These are phyloP conservation scores for Paraleonurus japonicus DNA, from an alignment of 257 asterid species.

Conservation along the genomic window DNA sequence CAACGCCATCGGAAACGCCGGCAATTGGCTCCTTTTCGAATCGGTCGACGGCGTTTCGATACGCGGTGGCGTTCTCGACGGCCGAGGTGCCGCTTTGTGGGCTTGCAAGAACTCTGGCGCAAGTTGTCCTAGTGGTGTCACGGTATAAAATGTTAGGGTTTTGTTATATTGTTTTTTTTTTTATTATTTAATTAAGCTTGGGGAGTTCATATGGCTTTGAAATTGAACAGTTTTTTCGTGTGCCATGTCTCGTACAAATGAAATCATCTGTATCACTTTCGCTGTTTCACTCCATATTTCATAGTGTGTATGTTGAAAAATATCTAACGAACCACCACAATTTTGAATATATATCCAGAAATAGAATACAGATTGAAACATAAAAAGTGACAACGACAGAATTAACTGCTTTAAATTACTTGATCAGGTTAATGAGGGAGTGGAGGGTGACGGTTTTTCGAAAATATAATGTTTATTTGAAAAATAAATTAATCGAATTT, in stretches of 20 bases:
- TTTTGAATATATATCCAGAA: no score
- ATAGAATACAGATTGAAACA: no score
- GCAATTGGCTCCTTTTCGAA: slow-evolving; percentile 48
- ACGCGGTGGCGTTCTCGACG: slow-evolving; percentile 56
- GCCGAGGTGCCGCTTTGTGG: slow-evolving; percentile 60
- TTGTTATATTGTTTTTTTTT: not conserved
- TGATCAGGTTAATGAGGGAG: slow-evolving; percentile 26
- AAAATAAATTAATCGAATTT: not conserved
- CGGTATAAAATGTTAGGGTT: slow-evolving; percentile 39
- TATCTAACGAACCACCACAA: no score
- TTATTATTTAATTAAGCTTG: not conserved
- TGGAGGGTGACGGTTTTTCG: slow-evolving; percentile 24
- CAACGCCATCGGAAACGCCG: slow-evolving; percentile 27
- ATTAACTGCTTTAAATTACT: slow-evolving; percentile 17
- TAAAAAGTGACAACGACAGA: no score
- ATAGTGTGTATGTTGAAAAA: no score
- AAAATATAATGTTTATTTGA: not conserved
- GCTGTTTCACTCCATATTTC: no score
- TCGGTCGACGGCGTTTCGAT: slow-evolving; percentile 43
- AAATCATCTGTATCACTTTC: no score
- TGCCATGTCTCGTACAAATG: slow-evolving; percentile 9
- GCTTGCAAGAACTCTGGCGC: slow-evolving; percentile 48
- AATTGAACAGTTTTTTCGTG: not conserved
- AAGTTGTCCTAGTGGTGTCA: slow-evolving; percentile 51
- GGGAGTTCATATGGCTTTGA: not conserved